These are phyloP conservation scores for Galerina sulciceps DNA, from an alignment of 768 basidiomycete genomes.

Conservation along the genomic window DNA sequence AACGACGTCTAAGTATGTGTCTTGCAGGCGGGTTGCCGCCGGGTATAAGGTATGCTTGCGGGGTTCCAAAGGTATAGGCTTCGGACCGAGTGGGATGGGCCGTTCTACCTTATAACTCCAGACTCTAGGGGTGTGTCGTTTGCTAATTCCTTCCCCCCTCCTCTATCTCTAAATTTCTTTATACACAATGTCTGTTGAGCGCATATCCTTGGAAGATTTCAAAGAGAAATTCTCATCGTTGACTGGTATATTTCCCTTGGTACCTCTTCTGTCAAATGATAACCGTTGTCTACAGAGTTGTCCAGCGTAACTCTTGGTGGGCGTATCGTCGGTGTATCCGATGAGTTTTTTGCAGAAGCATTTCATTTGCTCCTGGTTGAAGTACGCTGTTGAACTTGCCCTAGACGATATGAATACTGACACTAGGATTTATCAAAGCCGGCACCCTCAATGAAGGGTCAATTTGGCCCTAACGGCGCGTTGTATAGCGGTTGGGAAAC, in stretches of 20 bases:
- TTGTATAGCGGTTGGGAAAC: slow-evolving; percentile 95
- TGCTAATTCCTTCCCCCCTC: not conserved
- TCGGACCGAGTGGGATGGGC: too few relatives aligned
- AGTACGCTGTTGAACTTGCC: slow-evolving; percentile 45
- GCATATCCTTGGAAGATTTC: slow-evolving; percentile 50
- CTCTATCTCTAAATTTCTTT: not conserved
- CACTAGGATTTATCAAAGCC: slow-evolving; percentile 54
- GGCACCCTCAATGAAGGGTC: slow-evolving; percentile 88
- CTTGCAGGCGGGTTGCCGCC: too few relatives aligned
- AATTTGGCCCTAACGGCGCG: slow-evolving; percentile 95
- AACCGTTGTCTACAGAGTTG: slow-evolving; percentile 60
- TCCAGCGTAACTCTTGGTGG: slow-evolving; percentile 88
- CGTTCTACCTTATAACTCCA: not conserved
- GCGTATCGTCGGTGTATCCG: slow-evolving; percentile 74
- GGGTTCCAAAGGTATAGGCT: too few relatives aligned
- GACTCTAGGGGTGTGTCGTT: not conserved
- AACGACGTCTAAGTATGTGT: too few relatives aligned
- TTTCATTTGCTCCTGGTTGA: slow-evolving; percentile 81
- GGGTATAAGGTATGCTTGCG: too few relatives aligned
- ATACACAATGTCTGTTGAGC: slow-evolving; percentile 42
- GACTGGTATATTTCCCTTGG: not conserved
- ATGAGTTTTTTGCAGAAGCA: slow-evolving; percentile 95
- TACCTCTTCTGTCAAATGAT: not conserved
- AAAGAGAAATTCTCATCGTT: slow-evolving; percentile 38
- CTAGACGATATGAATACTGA: not conserved